A percentile compares a stretch with the other conserved stretches of the same genome.
Conservation (phyloP, 2,329 filamentous ascomycete species). For the Xylaria sp. region DNA sequence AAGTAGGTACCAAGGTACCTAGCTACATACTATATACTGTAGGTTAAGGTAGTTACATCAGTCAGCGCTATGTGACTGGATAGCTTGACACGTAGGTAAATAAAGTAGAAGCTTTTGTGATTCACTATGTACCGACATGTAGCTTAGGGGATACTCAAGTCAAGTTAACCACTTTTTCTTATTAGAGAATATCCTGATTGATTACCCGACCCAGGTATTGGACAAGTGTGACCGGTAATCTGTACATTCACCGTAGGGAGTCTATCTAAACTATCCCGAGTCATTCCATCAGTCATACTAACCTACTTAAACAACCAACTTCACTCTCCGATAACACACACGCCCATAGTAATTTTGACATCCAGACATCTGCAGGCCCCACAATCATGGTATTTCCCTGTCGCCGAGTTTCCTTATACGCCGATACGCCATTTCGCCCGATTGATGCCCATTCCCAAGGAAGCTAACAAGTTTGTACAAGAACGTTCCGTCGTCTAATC, state of each 20-base stretch:
- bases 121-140: neutral
- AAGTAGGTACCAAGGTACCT: too few species aligned
- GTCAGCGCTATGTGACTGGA: too few species aligned
- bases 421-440: constrained; percentile 48
- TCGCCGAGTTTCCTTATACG: constrained; percentile 42
- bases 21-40: neutral
- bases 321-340: constrained; percentile 30
- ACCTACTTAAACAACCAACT: constrained; percentile 22
- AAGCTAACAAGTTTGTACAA: constrained; percentile 51
- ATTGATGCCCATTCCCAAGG: constrained; percentile 46
- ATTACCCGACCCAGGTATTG: neutral
- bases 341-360: constrained; percentile 46
- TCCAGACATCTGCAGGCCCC: constrained; percentile 44
- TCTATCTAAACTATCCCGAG: constrained; percentile 24
- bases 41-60: neutral
- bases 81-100: too few species aligned
- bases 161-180: too few species aligned
- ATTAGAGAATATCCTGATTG: neutral
- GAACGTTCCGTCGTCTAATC: constrained; percentile 45
- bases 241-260: constrained; percentile 11
- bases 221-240: constrained; percentile 5
- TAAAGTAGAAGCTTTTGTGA: neutral
- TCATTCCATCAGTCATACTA: constrained; percentile 29
- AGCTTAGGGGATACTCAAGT: too few species aligned
- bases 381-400: constrained; percentile 51